Base-by-base conservation (phyloP, 2,329 filamentous ascomycete genomes). In the Stylonectria norvegica region DNA sequence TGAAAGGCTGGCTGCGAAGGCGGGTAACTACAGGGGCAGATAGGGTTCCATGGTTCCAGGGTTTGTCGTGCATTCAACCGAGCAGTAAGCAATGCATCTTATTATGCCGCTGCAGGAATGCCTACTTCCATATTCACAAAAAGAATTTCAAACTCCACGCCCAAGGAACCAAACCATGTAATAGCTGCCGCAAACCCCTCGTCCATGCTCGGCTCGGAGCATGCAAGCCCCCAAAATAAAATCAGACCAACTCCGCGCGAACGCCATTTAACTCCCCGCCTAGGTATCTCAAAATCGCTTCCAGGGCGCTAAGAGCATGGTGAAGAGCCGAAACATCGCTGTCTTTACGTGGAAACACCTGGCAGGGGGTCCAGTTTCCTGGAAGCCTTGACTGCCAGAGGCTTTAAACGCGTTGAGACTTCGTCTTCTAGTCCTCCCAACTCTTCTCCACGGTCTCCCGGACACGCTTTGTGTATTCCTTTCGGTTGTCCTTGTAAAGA, bases 361-460 rank as follows among this genome's bases (percentile, higher is more conserved):
- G n/a, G n/a, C n/a, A n/a, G n/a, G n/a, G n/a, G n/a, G n/a, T n/a
- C n/a, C n/a, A n/a, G n/a, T n/a, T n/a, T n/a, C n/a, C n/a, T n/a
- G n/a, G n/a, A n/a, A n/a, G n/a, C n/a, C n/a, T n/a, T n/a, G n/a
- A n/a, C n/a, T n/a, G n/a, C n/a, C n/a, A n/a, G n/a, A n/a, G n/a
- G n/a, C n/a, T n/a, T n/a, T n/a, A n/a, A n/a, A n/a, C n/a, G n/a
- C n/a, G n/a, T n/a, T n/a, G n/a, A n/a, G n/a, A n/a, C n/a, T 31
- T 31, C 12, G 15, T 15, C 16, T 8, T 36, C 63, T 57, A 95
- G 59, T 96, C 91, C 50, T 97, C 93, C 93, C 93, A 98, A 71
- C 91, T 97, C 79, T 96, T 97, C 75, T 98, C 93, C 12, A 98
- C 93, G 0, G 91, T 96, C 72, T 97, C 93, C 34, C 89, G 77